Evolutionary conservation across 257 asterid genomes (phyloP).

Genomic region (Plectranthus barbatus): DNA sequence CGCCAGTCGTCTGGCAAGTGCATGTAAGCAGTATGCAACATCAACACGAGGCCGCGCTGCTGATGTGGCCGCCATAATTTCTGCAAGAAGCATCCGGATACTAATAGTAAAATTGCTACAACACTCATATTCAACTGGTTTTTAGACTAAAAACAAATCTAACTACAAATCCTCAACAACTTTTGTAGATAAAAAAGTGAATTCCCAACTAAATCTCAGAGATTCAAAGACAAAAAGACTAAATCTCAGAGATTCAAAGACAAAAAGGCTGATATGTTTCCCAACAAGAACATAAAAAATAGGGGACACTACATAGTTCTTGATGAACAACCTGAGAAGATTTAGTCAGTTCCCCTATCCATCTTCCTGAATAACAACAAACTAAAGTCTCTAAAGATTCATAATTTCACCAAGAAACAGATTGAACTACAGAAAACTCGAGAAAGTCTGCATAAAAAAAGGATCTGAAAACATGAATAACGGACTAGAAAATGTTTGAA

Average conservation of each 20-base stretch:
- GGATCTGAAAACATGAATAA: slow-evolving; percentile 25
- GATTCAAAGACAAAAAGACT: background rate
- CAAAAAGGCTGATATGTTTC: background rate
- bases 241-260: background rate
- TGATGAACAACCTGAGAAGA: background rate
- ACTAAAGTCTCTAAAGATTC: background rate
- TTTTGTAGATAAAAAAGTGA: background rate
- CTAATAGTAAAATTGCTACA: slow-evolving; percentile 14
- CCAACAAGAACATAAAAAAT: slow-evolving; percentile 7
- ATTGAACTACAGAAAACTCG: slow-evolving; percentile 7
- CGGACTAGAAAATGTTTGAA: background rate
- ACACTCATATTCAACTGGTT: slow-evolving; percentile 16
- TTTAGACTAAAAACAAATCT: slow-evolving; percentile 1
- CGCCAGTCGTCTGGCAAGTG: slow-evolving; percentile 75
- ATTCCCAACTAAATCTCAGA: background rate
- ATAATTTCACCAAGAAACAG: background rate
- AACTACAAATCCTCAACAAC: background rate
- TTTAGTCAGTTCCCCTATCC: background rate
- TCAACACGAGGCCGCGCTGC: slow-evolving; percentile 81
- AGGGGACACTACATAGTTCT: background rate
- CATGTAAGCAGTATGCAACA: slow-evolving; percentile 94
- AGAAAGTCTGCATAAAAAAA: background rate
- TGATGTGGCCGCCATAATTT: slow-evolving; percentile 72
- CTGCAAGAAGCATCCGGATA: slow-evolving; percentile 49
- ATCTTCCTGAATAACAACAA: background rate